Evolutionary conservation across 306 rosid species (phyloP), one percentile per base, ranked within the genome.

Genomic region (Quercus variabilis): DNA sequence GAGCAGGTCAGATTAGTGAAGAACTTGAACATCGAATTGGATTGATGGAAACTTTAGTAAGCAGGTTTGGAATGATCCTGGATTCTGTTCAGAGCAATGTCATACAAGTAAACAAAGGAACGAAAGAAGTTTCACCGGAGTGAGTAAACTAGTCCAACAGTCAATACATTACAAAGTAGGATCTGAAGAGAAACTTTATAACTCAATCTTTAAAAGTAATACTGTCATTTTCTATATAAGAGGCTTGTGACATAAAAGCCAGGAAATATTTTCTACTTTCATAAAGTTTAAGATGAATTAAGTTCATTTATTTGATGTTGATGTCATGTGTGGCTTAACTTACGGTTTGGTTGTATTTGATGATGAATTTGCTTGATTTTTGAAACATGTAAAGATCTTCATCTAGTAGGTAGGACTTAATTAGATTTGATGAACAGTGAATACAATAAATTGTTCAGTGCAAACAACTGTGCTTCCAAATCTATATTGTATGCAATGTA

Each of bases 21-120:
- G 98, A 91, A 85, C 86, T 92, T 55, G 93, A 91, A 75, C 91
- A 86, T 82, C 91, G 94, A 73, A 85, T 96, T 81, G 89, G 91
- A 85, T 71, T 82, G 62, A 90, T 96, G 88, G 98, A 96, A 91
- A 91, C 91, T 74, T 89, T 97, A 81, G 74, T 96, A 76, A 91
- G 76, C 81, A 90, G 90, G 88, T 89, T 91, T 43, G 91, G 91
- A 60, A 93, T 91, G 93, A 87, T 91, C 79, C 79, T 96, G 94
- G 99, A 96, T 86, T 96, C 99, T 84, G 73, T 93, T 76, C 98
- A 91, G 76, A 86, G 89, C 77, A 93, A 96, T 51, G 82, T 89
- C 49, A 87, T 96, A 90, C 98, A 96, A 83, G 86, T 84, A 83
- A 88, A 83, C 89, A 93, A 85, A 83, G 99, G 96, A 78, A 89